phyloP scores from a whole-genome alignment of 2,329 filamentous ascomycete genomes.

The Talaromyces islandicus region DNA sequence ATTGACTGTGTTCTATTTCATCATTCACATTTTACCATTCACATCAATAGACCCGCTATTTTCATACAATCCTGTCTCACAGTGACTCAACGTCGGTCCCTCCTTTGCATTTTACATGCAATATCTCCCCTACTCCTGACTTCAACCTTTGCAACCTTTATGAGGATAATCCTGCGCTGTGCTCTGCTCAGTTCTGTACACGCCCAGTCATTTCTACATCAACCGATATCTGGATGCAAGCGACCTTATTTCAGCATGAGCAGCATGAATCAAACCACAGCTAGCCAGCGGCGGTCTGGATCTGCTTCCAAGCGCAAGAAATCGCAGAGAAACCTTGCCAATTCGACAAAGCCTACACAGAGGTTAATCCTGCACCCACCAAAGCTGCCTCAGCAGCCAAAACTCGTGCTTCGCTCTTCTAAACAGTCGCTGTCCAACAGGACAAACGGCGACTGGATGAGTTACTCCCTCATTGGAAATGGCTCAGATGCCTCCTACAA shows the following conservation, averaged over 20 bases:
- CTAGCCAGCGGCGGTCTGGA: constrained; percentile 4
- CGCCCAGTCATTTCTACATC: not conserved
- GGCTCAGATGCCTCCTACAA: constrained; percentile 9
- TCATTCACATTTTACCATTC: not conserved
- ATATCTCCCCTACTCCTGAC: not conserved
- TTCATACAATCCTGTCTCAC: not conserved
- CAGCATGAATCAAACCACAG: constrained; percentile 4
- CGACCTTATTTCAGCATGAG: not conserved
- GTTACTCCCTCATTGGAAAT: constrained; percentile 8
- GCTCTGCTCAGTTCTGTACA: not conserved
- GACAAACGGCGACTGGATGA: not conserved
- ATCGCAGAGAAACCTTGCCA: not conserved
- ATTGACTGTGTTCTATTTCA: too few relatives aligned
- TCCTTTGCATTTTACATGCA: not conserved
- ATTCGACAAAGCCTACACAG: constrained; percentile 1
- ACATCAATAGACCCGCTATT: not conserved
- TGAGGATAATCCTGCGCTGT: not conserved
- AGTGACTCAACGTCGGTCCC: not conserved
- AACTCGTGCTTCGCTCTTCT: not conserved
- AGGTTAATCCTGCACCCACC: constrained; percentile 7
- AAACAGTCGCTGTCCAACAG: not conserved
- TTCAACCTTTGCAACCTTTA: not conserved
- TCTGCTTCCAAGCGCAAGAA: constrained; percentile 6
- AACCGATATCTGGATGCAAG: not conserved
- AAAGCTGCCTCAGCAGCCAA: constrained; percentile 6